Percentiles rank a stretch among this genome's conserved stretches.
phyloP scores from a whole-genome alignment of 73 alveolate genomes.

The Paramecium primaurelia region DNA sequence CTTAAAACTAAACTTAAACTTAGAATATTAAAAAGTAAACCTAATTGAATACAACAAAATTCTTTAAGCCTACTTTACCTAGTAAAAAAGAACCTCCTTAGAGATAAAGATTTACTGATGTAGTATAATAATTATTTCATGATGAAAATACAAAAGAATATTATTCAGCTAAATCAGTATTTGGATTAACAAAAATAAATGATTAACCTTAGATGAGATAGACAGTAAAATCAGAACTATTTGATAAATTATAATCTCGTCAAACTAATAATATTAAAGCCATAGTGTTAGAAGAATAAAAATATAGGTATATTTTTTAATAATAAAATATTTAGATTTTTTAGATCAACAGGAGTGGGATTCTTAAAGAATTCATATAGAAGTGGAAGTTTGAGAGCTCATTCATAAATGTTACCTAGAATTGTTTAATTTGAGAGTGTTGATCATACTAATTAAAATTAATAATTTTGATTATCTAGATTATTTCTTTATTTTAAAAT shows the following conservation, averaged over 20 bases:
- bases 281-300: neutral
- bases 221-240: slow-evolving; percentile 9
- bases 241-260: neutral
- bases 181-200: neutral
- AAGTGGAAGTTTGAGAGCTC: neutral
- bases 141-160: slow-evolving; percentile 44
- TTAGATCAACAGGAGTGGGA: slow-evolving; percentile 40
- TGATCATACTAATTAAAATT: neutral
- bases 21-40: neutral
- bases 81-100: neutral
- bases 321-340: neutral
- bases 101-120: slow-evolving; percentile 33
- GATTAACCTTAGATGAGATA: slow-evolving; percentile 5
- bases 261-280: neutral
- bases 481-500: neutral
- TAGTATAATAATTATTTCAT: neutral
- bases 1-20: neutral
- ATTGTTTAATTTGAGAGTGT: neutral
- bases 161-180: slow-evolving; percentile 5
- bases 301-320: neutral
- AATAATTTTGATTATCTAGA: neutral
- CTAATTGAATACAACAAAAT: neutral
- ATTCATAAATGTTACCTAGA: slow-evolving; percentile 33
- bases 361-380: neutral
- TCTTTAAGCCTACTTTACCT: slow-evolving; percentile 24